Evolutionary conservation across 306 rosid genomes (phyloP), one percentile per base, ranked within the genome.

Genomic region (Prunus kanzakura): DNA sequence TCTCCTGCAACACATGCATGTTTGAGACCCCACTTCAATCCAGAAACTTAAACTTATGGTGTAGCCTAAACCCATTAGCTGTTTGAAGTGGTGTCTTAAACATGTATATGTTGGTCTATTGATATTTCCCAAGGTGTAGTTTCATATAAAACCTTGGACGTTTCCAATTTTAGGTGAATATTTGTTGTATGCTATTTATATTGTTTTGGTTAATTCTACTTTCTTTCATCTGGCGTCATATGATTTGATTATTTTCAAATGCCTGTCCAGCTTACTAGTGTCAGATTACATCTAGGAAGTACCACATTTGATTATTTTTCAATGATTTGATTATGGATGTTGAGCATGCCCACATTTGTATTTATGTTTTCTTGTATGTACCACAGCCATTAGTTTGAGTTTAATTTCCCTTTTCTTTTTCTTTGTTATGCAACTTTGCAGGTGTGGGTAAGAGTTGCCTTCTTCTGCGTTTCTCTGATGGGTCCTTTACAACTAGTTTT

Each of bases 361-460:
- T 19, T 57, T 22, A 22, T 56, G 4, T 56, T 55, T 20, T 22
- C 49, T 51, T 52, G 12, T 65, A 19, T n/a, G 54, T 38, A 54
- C 19, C 20, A 64, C 27, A 52, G 18, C 45, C 50, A 10, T 45
- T 56, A 52, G 23, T 15, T 32, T 30, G 64, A 29, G 20, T 57
- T 49, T 62, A 32, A 50, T 29, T 55, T 55, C 22, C 61, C 16
- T 55, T 27, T 76, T 46, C 27, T 22, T 74, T 32, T 35, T 71
- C 46, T 70, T 45, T 76, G 23, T 75, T 46, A 19, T 75, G 38
- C 27, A 72, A 72, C 75, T 30, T 61, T 75, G 63, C 87, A 91
- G 98, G 98, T 87, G 98, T 93, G 77, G 97, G 98, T 82, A 93
- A 93, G 82, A 93, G 98, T 93, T 93, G 98, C 81, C 93, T 93